phyloP scores from a whole-genome alignment of 352 stramenopile species.

The Phytophthora parvispora region DNA sequence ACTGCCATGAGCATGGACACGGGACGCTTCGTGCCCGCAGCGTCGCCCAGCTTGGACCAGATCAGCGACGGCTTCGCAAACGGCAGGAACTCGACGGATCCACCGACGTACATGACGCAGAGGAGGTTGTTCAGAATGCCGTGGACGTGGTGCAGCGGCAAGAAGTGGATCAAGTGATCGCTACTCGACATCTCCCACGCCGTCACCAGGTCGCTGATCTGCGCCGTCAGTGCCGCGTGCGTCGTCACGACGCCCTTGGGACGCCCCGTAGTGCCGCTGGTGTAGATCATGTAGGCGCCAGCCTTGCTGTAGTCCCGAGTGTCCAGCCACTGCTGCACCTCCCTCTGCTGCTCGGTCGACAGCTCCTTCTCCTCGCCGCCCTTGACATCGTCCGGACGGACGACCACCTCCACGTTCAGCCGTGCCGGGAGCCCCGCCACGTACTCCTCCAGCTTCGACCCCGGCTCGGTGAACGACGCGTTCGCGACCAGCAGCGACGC shows the following conservation, averaged over 20 bases:
- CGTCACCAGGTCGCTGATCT: slow-evolving; percentile 87
- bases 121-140: slow-evolving; percentile 92
- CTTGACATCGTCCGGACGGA: slow-evolving; percentile 30
- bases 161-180: slow-evolving; percentile 91
- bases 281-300: slow-evolving; percentile 83
- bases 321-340: slow-evolving; percentile 48
- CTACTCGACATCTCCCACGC: slow-evolving; percentile 82
- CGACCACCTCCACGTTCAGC: slow-evolving; percentile 34
- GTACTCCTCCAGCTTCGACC: slow-evolving; percentile 38
- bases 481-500: slow-evolving; percentile 59
- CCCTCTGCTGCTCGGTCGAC: slow-evolving; percentile 19
- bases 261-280: slow-evolving; percentile 83
- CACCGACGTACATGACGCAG: slow-evolving; percentile 84
- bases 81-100: slow-evolving; percentile 83
- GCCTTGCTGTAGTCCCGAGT: slow-evolving; percentile 22
- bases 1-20: slow-evolving; percentile 93
- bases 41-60: slow-evolving; percentile 59
- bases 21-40: slow-evolving; percentile 24
- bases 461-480: slow-evolving; percentile 39
- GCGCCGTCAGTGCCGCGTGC: slow-evolving; percentile 70
- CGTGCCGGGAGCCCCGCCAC: slow-evolving; percentile 17
- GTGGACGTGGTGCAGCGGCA: slow-evolving; percentile 94
- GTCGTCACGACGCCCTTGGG: slow-evolving; percentile 91
- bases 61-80: slow-evolving; percentile 68
- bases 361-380: slow-evolving; percentile 10